Evolutionary conservation across 2,329 filamentous ascomycete genomes (phyloP).

Genomic region (Arthrobotrys conoides): DNA sequence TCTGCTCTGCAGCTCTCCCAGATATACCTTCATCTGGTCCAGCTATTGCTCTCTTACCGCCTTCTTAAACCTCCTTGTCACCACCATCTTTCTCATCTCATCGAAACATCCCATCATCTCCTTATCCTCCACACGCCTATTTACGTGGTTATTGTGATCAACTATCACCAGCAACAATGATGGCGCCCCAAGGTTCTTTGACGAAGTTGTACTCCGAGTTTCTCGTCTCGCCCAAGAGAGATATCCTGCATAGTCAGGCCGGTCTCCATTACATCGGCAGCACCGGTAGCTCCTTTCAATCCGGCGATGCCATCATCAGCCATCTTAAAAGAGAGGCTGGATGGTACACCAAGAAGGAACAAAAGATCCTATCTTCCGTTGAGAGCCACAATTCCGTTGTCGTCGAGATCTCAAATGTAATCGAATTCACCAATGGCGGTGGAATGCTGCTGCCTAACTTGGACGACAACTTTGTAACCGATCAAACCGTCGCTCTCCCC

Average conservation of each 20-base stretch:
- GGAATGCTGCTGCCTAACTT: constrained; percentile 88
- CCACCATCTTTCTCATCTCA: not conserved
- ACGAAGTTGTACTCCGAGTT: constrained; percentile 76
- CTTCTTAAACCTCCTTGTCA: not conserved
- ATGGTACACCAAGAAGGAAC: constrained; percentile 84
- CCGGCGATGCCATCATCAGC: constrained; percentile 82
- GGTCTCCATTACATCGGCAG: constrained; percentile 86
- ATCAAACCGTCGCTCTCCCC: constrained; percentile 82
- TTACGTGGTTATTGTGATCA: constrained; percentile 22
- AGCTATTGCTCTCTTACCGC: constrained; percentile 13
- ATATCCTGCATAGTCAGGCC: constrained; percentile 76
- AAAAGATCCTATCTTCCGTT: constrained; percentile 81
- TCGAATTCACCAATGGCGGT: constrained; percentile 85
- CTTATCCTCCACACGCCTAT: not conserved
- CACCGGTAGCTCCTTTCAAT: constrained; percentile 81
- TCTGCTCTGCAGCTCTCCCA: not conserved
- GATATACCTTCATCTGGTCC: constrained; percentile 1
- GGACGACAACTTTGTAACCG: constrained; percentile 93
- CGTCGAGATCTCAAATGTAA: constrained; percentile 82
- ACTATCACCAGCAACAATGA: constrained; percentile 42
- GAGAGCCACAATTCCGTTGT: constrained; percentile 79
- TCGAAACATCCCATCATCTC: not conserved
- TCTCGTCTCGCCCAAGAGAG: constrained; percentile 76
- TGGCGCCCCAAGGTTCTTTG: constrained; percentile 49
- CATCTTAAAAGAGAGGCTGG: constrained; percentile 78